Base-by-base conservation (phyloP, 1,284 basidiomycete species). In the Cryptococcus hybrid region DNA sequence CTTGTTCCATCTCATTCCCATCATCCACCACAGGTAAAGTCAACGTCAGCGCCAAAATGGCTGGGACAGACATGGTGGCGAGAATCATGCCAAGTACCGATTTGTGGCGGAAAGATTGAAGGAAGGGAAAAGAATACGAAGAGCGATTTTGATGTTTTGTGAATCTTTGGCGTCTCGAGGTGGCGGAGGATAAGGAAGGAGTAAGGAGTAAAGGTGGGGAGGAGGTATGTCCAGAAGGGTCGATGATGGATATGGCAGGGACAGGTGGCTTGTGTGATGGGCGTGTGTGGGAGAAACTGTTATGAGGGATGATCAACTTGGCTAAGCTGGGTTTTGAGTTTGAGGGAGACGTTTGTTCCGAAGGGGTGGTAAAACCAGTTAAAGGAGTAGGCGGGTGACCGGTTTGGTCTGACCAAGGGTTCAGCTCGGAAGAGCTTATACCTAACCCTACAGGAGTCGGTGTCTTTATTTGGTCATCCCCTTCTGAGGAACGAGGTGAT, bases 21-120 rank as follows among this genome's bases (percentile, higher is more conserved):
- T 82, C 80, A 52, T 81, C 79, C 2, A 93, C 90, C 3, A 98
- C 93, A 3, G 94, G 94, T 5, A 97, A 80, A 0, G 95, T 98
- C 13, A 97, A 68, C 0, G 93, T 97, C 52, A 99, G 81, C 9
- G 83, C 80, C 72, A 96, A 80, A 5, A 98, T 86, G 0, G 93
- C 91, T 0, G 95, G 95, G 0, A 87, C 86, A 6, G 92, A 92
- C 55, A 94, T 83, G 12, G 96, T 66, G 0, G 88, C 86, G 0
- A 90, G 87, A 15, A 89, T 77, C 75, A 86, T 86, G 3, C 88
- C 89, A 6, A 89, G 64, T 54, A 86, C 67, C 8, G 87, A 86
- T 75, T 95, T 94, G 48, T 82, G 80, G 35, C 80, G 67, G 74
- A 96, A 88, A 57, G 85, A 82, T 59, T 89, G 86, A 5, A 99